Evolutionary conservation across 1,139 yeast genomes (phyloP).

Genomic region (Scheffersomyces cryptocercus): DNA sequence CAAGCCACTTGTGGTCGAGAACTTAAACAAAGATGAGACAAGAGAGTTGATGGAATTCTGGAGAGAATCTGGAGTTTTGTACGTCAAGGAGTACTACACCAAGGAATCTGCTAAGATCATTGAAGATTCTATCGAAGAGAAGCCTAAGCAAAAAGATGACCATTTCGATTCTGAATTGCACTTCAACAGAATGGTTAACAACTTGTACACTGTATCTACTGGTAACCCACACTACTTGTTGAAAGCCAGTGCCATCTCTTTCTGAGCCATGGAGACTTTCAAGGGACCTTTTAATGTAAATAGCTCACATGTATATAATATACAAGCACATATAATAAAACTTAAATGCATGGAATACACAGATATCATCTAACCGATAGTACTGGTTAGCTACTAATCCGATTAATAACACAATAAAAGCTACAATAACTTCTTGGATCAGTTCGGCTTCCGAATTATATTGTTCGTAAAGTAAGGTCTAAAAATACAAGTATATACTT

Average conservation of each 20-base stretch:
- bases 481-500: no score
- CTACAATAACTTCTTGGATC: no score
- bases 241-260: conserved; percentile 36
- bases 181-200: conserved; percentile 43
- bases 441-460: no score
- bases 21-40: conserved; percentile 57
- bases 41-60: conserved; percentile 54
- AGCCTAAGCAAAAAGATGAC: conserved; percentile 12
- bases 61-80: conserved; percentile 55
- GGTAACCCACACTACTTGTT: conserved; percentile 78
- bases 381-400: no score
- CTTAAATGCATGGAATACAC: no score
- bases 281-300: no score
- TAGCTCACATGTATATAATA: no score
- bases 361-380: no score
- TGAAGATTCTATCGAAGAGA: conserved; percentile 17
- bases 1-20: conserved; percentile 47
- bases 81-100: conserved; percentile 42
- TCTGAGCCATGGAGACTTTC: conserved; percentile 1
- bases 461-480: no score
- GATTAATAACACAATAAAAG: no score
- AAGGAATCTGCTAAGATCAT: conserved; percentile 34
- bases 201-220: conserved; percentile 66
- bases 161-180: conserved; percentile 24
- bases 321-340: no score